A percentile compares a stretch with the other conserved stretches of the same genome.
phyloP scores from a whole-genome alignment of 306 rosid species.

The Casuarina glauca region DNA sequence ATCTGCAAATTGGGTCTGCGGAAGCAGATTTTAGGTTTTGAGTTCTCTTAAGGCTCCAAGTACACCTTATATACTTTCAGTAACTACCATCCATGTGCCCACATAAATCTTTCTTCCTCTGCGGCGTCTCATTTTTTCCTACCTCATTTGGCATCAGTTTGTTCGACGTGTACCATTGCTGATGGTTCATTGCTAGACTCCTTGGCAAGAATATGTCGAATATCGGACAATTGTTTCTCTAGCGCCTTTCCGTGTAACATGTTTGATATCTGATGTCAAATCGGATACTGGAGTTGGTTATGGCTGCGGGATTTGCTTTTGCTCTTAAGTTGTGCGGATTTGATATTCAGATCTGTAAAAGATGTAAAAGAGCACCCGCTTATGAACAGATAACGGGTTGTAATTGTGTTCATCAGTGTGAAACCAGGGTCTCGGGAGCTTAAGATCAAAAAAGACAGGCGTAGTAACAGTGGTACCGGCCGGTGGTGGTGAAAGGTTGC shows the following conservation, averaged over 20 bases:
- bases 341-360: not conserved
- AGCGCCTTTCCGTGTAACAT: not conserved
- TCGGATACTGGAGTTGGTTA: conserved; percentile 2
- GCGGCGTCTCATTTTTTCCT: not conserved
- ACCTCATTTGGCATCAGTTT: no score
- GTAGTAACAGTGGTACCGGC: not conserved
- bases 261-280: not conserved
- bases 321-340: not conserved
- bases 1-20: not conserved
- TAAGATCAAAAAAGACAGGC: not conserved
- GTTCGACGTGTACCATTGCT: not conserved
- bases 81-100: not conserved
- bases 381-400: not conserved
- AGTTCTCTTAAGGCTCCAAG: not conserved
- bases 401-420: not conserved
- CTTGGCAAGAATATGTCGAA: not conserved
- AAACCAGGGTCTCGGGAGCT: not conserved
- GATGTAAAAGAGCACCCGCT: not conserved
- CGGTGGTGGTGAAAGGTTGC: not conserved
- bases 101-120: not conserved
- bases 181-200: not conserved
- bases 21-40: not conserved
- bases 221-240: not conserved
- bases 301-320: not conserved
- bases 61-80: not conserved